Percentiles rank a stretch among this genome's conserved stretches.
These are phyloP conservation scores for Pneumocystis sp. DNA, from an alignment of 1,139 yeast genomes.

Conservation along the genomic window DNA sequence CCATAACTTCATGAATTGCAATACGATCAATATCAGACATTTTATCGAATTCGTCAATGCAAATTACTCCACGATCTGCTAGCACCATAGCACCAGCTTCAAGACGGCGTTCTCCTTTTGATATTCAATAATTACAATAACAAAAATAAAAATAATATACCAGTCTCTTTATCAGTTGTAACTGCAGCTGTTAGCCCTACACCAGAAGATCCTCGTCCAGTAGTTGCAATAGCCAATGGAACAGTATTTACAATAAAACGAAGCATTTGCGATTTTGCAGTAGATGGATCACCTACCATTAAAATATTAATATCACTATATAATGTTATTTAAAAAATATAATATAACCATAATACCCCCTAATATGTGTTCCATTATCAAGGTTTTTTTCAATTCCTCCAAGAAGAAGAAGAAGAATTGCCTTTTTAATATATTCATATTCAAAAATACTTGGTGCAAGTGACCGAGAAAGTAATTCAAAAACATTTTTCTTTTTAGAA, in stretches of 20 bases:
- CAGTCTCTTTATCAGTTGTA: conserved; percentile 82
- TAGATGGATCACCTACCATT: conserved; percentile 98
- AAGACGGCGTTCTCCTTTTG: conserved; percentile 67
- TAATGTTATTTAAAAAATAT: neutral
- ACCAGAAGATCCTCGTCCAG: conserved; percentile 98
- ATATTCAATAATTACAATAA: neutral
- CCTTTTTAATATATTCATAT: conserved; percentile 77
- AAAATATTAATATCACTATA: conserved; percentile 81
- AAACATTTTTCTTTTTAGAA: conserved; percentile 52
- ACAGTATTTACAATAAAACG: conserved; percentile 93
- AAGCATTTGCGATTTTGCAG: conserved; percentile 91
- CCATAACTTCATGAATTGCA: conserved; percentile 99
- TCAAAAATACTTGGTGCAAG: conserved; percentile 95
- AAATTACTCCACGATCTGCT: conserved; percentile 93
- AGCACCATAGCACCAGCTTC: conserved; percentile 99
- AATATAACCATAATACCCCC: conserved; percentile 24
- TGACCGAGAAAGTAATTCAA: conserved; percentile 68
- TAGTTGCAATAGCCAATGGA: conserved; percentile 87
- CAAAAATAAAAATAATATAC: neutral
- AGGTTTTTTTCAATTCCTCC: conserved; percentile 94
- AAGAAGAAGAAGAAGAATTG: conserved; percentile 73
- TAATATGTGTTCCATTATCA: conserved; percentile 87
- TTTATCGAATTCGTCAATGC: conserved; percentile 97
- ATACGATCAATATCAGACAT: conserved; percentile 96
- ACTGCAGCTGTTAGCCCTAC: conserved; percentile 99